Base-by-base conservation (phyloP, 2,329 filamentous ascomycete genomes). In the Cadophora malorum region DNA sequence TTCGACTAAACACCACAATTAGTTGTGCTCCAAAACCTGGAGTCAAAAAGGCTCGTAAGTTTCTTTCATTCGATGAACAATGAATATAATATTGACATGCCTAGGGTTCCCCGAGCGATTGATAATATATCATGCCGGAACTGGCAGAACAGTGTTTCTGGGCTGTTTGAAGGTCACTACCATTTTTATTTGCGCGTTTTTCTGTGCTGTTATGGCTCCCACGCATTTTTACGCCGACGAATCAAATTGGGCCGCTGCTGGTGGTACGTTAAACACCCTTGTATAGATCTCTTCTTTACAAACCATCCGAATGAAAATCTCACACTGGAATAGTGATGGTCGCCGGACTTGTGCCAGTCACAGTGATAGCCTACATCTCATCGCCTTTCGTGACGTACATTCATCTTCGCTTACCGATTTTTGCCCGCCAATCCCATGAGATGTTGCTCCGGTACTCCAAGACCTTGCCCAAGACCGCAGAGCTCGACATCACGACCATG, bases 81-180 rank as follows among this genome's bases (percentile, higher is more conserved):
- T 25, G 3, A 19, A 6, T 1, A 21, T 16, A 5, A 10, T 12
- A n/a, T 25, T 62, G 25, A 62, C 6, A 7, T 1, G 33, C 8
- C n/a, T 50, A 87, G 84, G 79, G 41, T 85, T 85, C 67, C 87
- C 88, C 0, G 83, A 87, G 70, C 81, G 81, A 16, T 76, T 94
- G 33, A 84, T 93, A 72, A 86, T 96, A 70, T 96, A 92, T 79
- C 91, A 94, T 79, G 89, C 89, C 64, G 91, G 92, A 63, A 90
- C 87, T 0, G 84, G 84, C 9, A 85, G 87, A 67, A 90, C 86
- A 35, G 86, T 88, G 7, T 90, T 91, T 72, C 80, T 95, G 56
- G 91, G 90, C 60, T 86, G 88, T 75, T 78, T 92, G 70, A 93
- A 93, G 74, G 80, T 95, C 66, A 88, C 88, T 0, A 90, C 90